Evolutionary conservation across 495 filamentous ascomycete species (phyloP), one percentile per base, ranked within the genome.

Genomic region (Neurospora pannonica): DNA sequence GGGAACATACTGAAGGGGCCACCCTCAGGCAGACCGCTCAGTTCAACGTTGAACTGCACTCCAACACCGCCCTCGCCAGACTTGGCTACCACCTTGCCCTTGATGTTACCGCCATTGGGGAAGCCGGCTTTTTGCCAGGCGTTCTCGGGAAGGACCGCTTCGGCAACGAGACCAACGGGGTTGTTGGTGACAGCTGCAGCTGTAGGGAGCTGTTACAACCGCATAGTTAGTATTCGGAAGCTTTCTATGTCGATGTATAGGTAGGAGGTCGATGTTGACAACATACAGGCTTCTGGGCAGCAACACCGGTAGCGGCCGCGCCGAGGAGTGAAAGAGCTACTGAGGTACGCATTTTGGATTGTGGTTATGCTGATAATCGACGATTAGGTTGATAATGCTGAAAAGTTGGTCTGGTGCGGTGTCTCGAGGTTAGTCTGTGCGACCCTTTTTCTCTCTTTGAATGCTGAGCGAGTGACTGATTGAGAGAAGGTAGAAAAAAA

Each of bases 1-100:
- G 48, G 48, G 2, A 38, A 88, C 91, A 77, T 88, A 94, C 91
- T 76, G 85, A 94, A 94, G 6, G 93, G 91, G 5, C 91, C 91
- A 38, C 87, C 88, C 17, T 83, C 81, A 72, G 93, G 93, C 40
- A 97, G 84, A 74, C 92, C 92, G 70, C 77, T 85, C 75, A 97
- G 83, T 71, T 83, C 83, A 73, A 94, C 83, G 69, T 82, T 79
- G 78, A 95, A 88, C 67, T 81, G 74, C 38, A 94, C 87, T 62
- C 93, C 94, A 34, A 84, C 84, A 46, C 92, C 92, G 74, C 87
- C 85, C 0, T 84, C 73, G 54, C 79, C 82, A 4, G 90, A 84
- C 31, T 79, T 83, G n/a, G 88, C 90, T 0, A 82, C 82, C 71
- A 97, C 78, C 37, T 77, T 83, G 38, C 94, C 94, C 71, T 87